Conservation (phyloP, 768 basidiomycete species). For the Imleria badia region DNA sequence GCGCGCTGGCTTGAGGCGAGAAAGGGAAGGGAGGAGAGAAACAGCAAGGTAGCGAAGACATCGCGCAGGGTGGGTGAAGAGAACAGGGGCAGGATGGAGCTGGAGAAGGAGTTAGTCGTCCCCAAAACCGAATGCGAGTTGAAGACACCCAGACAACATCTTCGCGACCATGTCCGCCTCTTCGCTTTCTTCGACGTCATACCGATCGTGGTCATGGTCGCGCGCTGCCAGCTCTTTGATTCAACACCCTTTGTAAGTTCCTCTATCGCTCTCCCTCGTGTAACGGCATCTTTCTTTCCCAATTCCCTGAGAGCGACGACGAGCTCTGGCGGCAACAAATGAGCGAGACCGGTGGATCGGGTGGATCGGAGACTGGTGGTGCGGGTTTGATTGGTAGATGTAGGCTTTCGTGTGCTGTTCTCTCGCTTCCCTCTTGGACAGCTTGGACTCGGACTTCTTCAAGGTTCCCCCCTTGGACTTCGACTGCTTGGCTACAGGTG, state of each 20-base stretch:
- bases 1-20: conserved; percentile 51
- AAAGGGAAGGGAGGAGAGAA: conserved; percentile 61
- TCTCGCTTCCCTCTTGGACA: conserved; percentile 45
- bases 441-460: conserved; percentile 47
- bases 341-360: conserved; percentile 80
- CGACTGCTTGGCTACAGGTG: conserved; percentile 38
- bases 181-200: conserved; percentile 7
- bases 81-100: conserved; percentile 83
- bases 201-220: conserved; percentile 9
- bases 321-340: conserved; percentile 74
- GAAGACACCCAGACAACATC: conserved; percentile 82
- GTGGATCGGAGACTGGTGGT: conserved; percentile 75
- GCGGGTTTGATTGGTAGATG: conserved; percentile 80
- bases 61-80: conserved; percentile 79
- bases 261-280: conserved; percentile 81
- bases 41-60: conserved; percentile 65
- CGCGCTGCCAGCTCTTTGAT: conserved; percentile 43
- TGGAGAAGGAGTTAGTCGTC: conserved; percentile 30
- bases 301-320: conserved; percentile 78
- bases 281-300: conserved; percentile 87
- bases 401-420: conserved; percentile 84
- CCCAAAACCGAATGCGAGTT: background rate
- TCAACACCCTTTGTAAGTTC: conserved; percentile 74
- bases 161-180: conserved; percentile 41
- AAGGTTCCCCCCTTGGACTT: conserved; percentile 54